These are phyloP conservation scores for Zygoascus ofunaensis DNA, from an alignment of 805 yeast species.

Conservation along the genomic window DNA sequence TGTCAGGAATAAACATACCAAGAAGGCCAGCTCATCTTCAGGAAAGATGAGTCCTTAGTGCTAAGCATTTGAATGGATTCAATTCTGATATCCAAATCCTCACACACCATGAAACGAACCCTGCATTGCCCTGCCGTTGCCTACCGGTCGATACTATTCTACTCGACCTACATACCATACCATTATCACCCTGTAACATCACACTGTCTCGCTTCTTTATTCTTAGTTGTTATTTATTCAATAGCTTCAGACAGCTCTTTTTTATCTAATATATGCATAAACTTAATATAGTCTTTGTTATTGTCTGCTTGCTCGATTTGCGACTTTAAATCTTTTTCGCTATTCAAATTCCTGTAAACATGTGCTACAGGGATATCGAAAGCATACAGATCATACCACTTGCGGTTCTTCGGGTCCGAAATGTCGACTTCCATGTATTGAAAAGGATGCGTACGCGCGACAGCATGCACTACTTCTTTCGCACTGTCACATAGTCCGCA, in stretches of 20 bases:
- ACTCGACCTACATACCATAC: too few relatives aligned
- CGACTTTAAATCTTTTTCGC: too few relatives aligned
- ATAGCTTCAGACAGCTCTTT: constrained; percentile 12
- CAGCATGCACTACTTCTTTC: constrained; percentile 13
- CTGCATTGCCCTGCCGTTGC: too few relatives aligned
- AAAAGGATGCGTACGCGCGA: constrained; percentile 10
- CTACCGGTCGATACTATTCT: too few relatives aligned
- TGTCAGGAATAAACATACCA: constrained; percentile 18
- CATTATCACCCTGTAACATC: too few relatives aligned
- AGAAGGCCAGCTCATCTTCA: not conserved
- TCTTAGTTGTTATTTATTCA: not conserved
- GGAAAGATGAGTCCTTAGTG: too few relatives aligned
- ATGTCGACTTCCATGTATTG: constrained; percentile 26
- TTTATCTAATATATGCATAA: constrained; percentile 23
- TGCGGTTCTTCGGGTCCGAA: constrained; percentile 24
- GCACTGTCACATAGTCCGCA: constrained; percentile 32
- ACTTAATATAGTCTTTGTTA: constrained; percentile 4
- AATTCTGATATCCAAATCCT: not conserved
- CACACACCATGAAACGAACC: too few relatives aligned
- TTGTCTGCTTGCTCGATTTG: constrained; percentile 10
- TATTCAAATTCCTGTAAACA: constrained; percentile 6
- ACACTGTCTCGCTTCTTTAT: constrained; percentile 2
- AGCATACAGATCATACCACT: constrained; percentile 30
- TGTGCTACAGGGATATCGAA: constrained; percentile 33
- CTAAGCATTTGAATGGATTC: not conserved